Evolutionary conservation across 2,329 filamentous ascomycete genomes (phyloP), one percentile per base, ranked within the genome.

Genomic region (Boeremia lycopersici): DNA sequence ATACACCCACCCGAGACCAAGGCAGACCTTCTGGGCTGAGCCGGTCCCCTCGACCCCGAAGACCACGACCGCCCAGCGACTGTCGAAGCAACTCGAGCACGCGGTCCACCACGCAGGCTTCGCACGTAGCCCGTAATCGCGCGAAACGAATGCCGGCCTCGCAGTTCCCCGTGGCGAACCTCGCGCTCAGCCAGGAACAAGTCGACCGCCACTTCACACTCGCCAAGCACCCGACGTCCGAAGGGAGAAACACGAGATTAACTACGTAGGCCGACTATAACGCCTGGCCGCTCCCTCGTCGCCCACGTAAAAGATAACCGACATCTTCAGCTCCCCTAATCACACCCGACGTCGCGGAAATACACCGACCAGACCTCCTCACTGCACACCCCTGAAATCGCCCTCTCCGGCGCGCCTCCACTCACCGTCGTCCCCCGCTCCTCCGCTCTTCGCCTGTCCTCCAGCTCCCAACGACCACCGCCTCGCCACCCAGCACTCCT

Each of bases 151-250:
- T 33, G 17, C 53, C 46, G 6, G 50, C 7, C 6, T 1, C 17
- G 84, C 29, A 87, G 74, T 88, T 87, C 73, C 86, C 87, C 57
- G 81, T 87, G 17, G 82, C 81, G 54, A 86, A 73, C 71, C 87
- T 84, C 57, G 84, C 84, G 29, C 77, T 88, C n/a, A 75, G 73
- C 0, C 83, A 87, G 66, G 83, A 86, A 41, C 76, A 85, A 65
- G 79, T 88, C 1, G 81, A 87, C 59, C 75, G 77, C 6, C 85
- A 88, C 59, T 88, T 87, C 57, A 83, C 84, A 11, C 78, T 88
- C 2, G 85, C 81, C 1, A 83, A 84, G 53, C 77, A 82, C 31
- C 77, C 84, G 0, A 74, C 78, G 0, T 80, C 84, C 9, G 84
- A 88, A 88, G 87, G 63, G 77, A 83, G 46, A 83, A 83, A 59